Conservation (phyloP, 2,329 filamentous ascomycete species). For the Colletotrichum tanaceti region DNA sequence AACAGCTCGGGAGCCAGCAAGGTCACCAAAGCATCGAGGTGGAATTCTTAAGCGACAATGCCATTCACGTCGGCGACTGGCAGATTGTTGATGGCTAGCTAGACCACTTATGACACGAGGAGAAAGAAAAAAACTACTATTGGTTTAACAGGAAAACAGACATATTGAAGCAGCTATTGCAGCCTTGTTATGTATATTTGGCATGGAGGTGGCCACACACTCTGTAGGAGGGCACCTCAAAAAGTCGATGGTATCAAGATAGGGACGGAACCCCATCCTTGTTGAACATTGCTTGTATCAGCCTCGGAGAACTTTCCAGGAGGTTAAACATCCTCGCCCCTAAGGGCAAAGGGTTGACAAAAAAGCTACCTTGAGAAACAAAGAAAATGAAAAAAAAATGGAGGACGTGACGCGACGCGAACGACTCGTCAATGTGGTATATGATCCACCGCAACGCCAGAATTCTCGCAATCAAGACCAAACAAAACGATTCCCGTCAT, state of each 20-base stretch:
- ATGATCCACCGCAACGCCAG: slow-evolving; percentile 39
- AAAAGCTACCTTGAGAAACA: slow-evolving; percentile 22
- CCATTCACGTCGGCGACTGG: slow-evolving; percentile 58
- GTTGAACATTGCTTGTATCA: background rate
- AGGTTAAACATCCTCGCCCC: background rate
- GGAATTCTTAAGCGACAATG: slow-evolving; percentile 63
- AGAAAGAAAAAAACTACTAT: background rate
- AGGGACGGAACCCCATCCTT: background rate
- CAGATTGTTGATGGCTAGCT: slow-evolving; percentile 45
- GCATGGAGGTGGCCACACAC: background rate
- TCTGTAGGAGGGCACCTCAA: background rate
- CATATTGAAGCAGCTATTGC: background rate
- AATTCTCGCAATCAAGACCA: slow-evolving; percentile 29
- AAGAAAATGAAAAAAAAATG: slow-evolving; percentile 10
- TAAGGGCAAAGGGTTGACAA: slow-evolving; percentile 22
- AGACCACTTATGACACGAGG: background rate
- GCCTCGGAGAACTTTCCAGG: background rate
- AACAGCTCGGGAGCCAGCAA: slow-evolving; percentile 73
- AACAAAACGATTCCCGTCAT: slow-evolving; percentile 34
- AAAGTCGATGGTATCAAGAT: background rate
- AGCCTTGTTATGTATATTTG: background rate
- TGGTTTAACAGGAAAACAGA: background rate
- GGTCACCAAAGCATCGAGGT: slow-evolving; percentile 60
- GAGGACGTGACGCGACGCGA: slow-evolving; percentile 34
- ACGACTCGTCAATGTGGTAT: slow-evolving; percentile 40